Conservation (phyloP, 257 asterid genomes). For the Schizonepeta tenuifolia region DNA sequence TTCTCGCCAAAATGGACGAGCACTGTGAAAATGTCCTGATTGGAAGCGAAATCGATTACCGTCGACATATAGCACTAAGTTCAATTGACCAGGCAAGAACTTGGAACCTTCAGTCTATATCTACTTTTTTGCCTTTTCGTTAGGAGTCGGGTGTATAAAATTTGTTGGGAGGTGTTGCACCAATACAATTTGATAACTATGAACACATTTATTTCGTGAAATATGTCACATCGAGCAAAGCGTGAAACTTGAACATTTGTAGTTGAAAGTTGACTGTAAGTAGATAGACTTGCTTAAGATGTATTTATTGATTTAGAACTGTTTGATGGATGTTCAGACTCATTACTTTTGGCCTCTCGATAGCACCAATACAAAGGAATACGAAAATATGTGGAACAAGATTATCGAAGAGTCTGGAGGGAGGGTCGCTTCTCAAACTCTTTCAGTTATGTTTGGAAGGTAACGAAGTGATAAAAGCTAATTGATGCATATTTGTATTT, state of each 20-base stretch:
- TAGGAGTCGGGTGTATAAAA: not conserved
- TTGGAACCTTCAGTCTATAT: slow-evolving; percentile 9
- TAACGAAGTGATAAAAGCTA: slow-evolving; percentile 23
- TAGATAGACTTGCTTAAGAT: slow-evolving; percentile 10
- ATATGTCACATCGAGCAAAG: too few relatives aligned
- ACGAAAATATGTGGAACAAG: slow-evolving; percentile 66
- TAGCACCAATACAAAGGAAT: slow-evolving; percentile 48
- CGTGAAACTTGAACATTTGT: not conserved
- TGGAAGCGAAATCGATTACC: slow-evolving; percentile 95
- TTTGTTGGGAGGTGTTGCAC: not conserved
- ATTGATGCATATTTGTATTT: slow-evolving; percentile 17
- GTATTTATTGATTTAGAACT: slow-evolving; percentile 26
- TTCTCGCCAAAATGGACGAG: slow-evolving; percentile 63
- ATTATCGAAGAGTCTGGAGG: slow-evolving; percentile 55
- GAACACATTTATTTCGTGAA: not conserved
- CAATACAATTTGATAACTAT: not conserved
- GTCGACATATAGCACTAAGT: slow-evolving; percentile 74
- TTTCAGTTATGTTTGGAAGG: slow-evolving; percentile 98
- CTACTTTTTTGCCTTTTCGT: not conserved
- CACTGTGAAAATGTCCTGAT: slow-evolving; percentile 75
- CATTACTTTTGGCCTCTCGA: slow-evolving; percentile 87
- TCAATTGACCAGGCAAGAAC: slow-evolving; percentile 77
- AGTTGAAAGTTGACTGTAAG: slow-evolving; percentile 18
- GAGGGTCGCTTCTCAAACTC: slow-evolving; percentile 57
- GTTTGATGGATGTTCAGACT: slow-evolving; percentile 52